Evolutionary conservation across 2,329 filamentous ascomycete species (phyloP).

Genomic region (Magnaporthiopsis poae): DNA sequence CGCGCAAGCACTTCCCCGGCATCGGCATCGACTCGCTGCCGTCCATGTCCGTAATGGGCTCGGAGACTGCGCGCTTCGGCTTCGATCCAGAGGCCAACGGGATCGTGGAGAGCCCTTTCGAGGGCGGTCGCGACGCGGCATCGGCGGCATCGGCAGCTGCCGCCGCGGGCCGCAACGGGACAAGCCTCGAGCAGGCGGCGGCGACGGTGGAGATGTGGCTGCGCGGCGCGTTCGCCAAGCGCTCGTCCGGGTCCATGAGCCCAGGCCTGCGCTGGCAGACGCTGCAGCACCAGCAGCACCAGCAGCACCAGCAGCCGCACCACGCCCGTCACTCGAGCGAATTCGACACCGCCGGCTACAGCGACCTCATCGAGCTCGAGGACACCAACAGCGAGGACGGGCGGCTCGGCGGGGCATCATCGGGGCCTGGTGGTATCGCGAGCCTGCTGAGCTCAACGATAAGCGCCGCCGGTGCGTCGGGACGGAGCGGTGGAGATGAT

Average conservation of each 20-base stretch:
- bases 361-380: conserved; percentile 63
- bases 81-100: conserved; percentile 29
- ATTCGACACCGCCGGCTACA: conserved; percentile 29
- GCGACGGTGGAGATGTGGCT: conserved; percentile 86
- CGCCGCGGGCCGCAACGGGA: conserved; percentile 30
- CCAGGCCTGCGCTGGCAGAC: conserved; percentile 21
- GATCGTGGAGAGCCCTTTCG: conserved; percentile 43
- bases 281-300: not conserved
- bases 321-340: conserved; percentile 8
- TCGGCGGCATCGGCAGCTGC: conserved; percentile 18
- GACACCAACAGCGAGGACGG: conserved; percentile 52
- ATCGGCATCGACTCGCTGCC: conserved; percentile 61
- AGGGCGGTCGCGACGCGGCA: conserved; percentile 32
- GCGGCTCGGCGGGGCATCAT: conserved; percentile 12
- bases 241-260: conserved; percentile 33
- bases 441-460: conserved; percentile 17
- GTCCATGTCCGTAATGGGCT: conserved; percentile 55
- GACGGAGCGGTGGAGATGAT: conserved; percentile 29
- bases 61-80: conserved; percentile 49
- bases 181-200: conserved; percentile 68
- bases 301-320: conserved; percentile 12
- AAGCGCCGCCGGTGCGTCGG: conserved; percentile 21
- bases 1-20: conserved; percentile 71
- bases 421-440: not conserved
- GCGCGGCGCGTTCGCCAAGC: conserved; percentile 64